A percentile compares a stretch with the other conserved stretches of the same genome.
Conservation (phyloP, 2,329 filamentous ascomycete species). For the Aspergillus luchuensis region DNA sequence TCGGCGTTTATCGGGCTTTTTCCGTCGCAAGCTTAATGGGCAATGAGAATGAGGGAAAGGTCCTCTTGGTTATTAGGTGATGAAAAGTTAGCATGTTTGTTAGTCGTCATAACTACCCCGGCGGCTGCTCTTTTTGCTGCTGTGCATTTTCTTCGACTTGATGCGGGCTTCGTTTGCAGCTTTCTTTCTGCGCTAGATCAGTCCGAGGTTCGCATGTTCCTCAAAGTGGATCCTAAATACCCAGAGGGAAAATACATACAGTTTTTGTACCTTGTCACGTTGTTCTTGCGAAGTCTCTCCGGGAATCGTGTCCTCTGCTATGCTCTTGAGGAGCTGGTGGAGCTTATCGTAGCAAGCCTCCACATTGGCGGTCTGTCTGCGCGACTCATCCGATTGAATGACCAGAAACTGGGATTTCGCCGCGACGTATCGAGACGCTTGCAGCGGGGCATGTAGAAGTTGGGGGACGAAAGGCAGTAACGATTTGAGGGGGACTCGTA, state of each 20-base stretch:
- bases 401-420: constrained; percentile 56
- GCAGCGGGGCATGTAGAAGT: constrained; percentile 55
- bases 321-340: constrained; percentile 55
- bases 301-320: constrained; percentile 55
- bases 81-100: constrained; percentile 27
- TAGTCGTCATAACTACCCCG: constrained; percentile 45
- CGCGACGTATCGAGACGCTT: constrained; percentile 58
- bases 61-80: constrained; percentile 16
- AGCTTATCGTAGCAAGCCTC: constrained; percentile 62
- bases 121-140: constrained; percentile 62
- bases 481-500: constrained; percentile 56
- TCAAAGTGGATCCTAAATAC: not conserved
- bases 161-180: constrained; percentile 60
- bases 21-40: constrained; percentile 10
- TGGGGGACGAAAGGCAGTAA: constrained; percentile 58
- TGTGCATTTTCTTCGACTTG: constrained; percentile 61
- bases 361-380: constrained; percentile 63
- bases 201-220: not conserved
- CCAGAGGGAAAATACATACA: constrained; percentile 43
- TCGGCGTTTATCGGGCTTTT: constrained; percentile 30
- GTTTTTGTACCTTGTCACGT: constrained; percentile 54
- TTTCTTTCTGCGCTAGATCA: constrained; percentile 50
- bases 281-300: constrained; percentile 63
- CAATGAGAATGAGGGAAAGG: constrained; percentile 4
- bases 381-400: constrained; percentile 65